phyloP scores from a whole-genome alignment of 1,139 yeast species.

The Suhomyces yuchorum region DNA sequence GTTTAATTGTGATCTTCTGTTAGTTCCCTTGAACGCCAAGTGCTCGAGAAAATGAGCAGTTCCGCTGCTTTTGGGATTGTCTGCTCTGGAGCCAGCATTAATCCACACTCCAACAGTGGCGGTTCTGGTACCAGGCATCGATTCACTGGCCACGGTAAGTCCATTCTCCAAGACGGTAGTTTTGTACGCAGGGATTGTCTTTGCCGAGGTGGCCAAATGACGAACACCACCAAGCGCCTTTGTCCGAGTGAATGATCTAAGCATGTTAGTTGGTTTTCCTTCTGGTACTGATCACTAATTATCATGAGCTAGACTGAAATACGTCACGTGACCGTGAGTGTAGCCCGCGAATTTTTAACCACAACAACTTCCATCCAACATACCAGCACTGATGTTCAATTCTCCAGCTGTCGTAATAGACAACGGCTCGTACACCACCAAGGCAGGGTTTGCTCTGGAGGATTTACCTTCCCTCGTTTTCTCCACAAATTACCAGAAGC shows the following conservation, averaged over 20 bases:
- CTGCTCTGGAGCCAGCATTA: constrained; percentile 98
- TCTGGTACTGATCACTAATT: background rate
- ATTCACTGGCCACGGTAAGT: constrained; percentile 88
- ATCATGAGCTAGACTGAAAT: background rate
- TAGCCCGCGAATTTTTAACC: background rate
- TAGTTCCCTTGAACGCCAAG: constrained; percentile 93
- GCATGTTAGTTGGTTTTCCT: constrained; percentile 1
- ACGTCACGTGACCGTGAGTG: background rate
- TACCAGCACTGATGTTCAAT: constrained; percentile 18
- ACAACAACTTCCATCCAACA: constrained; percentile 5
- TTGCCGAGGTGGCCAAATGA: constrained; percentile 13
- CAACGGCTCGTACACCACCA: constrained; percentile 63
- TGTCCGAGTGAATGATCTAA: constrained; percentile 2
- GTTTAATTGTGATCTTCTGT: constrained; percentile 74
- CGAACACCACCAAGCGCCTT: constrained; percentile 5
- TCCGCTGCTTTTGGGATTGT: constrained; percentile 79
- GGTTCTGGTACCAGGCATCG: constrained; percentile 83
- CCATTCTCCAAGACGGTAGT: constrained; percentile 80
- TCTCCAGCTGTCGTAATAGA: constrained; percentile 69
- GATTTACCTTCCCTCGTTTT: constrained; percentile 63
- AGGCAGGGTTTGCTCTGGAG: constrained; percentile 70
- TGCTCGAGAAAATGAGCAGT: constrained; percentile 98
- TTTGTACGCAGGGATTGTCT: constrained; percentile 24
- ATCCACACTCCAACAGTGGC: constrained; percentile 98
- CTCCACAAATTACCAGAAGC: constrained; percentile 56